These are phyloP conservation scores for Macadamia tetraphylla DNA, from an alignment of 164 flowering plant species.

Conservation along the genomic window DNA sequence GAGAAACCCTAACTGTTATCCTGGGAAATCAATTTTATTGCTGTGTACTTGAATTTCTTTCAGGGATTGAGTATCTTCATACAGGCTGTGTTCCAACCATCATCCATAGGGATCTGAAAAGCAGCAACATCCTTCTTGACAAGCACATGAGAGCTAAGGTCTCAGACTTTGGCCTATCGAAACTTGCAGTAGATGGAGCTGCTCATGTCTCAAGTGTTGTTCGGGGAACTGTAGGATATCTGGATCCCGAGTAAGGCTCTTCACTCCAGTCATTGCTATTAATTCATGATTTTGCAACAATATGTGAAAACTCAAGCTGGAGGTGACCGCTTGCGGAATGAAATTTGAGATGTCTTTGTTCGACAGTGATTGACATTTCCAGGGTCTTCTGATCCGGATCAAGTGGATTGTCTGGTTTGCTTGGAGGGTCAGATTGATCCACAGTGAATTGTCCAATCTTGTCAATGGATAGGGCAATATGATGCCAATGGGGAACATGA, in stretches of 20 bases:
- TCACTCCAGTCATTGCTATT: neutral
- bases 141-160: slow-evolving; percentile 95
- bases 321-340: too few species aligned
- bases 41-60: slow-evolving; percentile 12
- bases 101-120: slow-evolving; percentile 92
- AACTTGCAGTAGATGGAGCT: slow-evolving; percentile 83
- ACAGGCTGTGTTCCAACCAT: slow-evolving; percentile 91
- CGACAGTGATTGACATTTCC: too few species aligned
- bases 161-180: slow-evolving; percentile 98
- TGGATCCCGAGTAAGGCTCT: slow-evolving; percentile 92
- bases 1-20: neutral
- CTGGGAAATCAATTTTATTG: slow-evolving; percentile 1
- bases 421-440: too few species aligned
- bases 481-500: too few species aligned
- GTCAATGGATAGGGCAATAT: too few species aligned
- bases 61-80: slow-evolving; percentile 96
- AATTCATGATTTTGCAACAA: too few species aligned
- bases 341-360: too few species aligned
- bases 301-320: too few species aligned
- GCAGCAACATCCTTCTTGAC: slow-evolving; percentile 95
- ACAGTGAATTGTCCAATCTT: too few species aligned
- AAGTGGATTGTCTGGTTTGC: too few species aligned
- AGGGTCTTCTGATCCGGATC: too few species aligned
- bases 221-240: slow-evolving; percentile 95
- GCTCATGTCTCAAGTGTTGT: slow-evolving; percentile 93